Percentiles rank a stretch among this genome's conserved stretches.
Evolutionary conservation across 2,329 filamentous ascomycete genomes (phyloP).

Genomic region (Sporothrix phasma): DNA sequence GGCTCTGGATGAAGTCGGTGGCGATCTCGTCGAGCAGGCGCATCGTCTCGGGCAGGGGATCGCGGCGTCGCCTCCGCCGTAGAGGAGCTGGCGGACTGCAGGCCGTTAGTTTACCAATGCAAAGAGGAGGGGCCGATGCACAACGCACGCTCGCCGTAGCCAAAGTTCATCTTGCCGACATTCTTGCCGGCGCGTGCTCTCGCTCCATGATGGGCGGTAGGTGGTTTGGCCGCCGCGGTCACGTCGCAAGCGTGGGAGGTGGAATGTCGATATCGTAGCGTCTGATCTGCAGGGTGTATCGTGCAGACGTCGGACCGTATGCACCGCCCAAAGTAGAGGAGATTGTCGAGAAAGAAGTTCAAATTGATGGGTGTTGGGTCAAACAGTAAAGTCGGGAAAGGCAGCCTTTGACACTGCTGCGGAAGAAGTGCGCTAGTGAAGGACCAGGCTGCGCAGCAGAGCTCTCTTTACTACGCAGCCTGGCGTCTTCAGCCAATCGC

Average conservation of each 20-base stretch:
- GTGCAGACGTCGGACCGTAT: background rate
- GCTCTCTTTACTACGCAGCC: background rate
- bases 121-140: background rate
- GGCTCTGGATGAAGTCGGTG: conserved; percentile 91
- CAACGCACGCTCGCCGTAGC: conserved; percentile 56
- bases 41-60: conserved; percentile 74
- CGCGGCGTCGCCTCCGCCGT: conserved; percentile 69
- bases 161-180: conserved; percentile 76
- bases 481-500: background rate
- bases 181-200: conserved; percentile 68
- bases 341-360: background rate
- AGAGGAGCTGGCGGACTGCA: conserved; percentile 63
- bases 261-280: background rate
- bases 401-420: background rate
- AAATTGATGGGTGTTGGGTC: background rate
- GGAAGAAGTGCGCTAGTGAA: background rate
- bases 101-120: background rate
- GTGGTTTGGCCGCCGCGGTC: background rate
- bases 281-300: background rate
- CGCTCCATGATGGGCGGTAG: conserved; percentile 50
- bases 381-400: background rate
- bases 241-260: background rate
- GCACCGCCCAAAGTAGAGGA: background rate
- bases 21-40: conserved; percentile 88
- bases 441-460: background rate